Evolutionary conservation across 345 rosid species (phyloP).

Genomic region (Lagerstroemia speciosa): DNA sequence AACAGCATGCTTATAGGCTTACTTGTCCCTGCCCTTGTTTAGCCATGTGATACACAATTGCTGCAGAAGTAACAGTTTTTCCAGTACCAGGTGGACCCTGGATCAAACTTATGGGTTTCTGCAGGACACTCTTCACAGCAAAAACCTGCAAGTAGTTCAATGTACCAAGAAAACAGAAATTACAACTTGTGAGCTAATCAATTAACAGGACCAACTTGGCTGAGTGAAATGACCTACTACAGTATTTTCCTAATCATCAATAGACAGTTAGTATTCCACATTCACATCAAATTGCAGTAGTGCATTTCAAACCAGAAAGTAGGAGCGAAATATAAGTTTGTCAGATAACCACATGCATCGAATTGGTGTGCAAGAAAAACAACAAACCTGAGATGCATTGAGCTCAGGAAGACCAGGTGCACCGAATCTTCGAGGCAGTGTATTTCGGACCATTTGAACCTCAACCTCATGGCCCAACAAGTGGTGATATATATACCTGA

Average conservation of each 20-base stretch:
- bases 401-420: constrained; percentile 99
- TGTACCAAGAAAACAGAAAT: background rate
- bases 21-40: constrained; percentile 99
- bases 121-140: constrained; percentile 98
- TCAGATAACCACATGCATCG: background rate
- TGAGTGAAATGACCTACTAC: background rate
- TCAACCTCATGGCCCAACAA: constrained; percentile 98
- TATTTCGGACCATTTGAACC: constrained; percentile 86
- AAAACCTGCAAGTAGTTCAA: constrained; percentile 39
- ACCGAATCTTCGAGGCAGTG: constrained; percentile 92
- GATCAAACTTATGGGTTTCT: constrained; percentile 93
- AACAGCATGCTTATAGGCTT: constrained; percentile 3
- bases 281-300: background rate
- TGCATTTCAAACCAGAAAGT: background rate
- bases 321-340: background rate
- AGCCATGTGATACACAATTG: constrained; percentile 99
- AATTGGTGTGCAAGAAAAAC: background rate
- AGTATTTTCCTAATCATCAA: background rate
- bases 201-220: background rate
- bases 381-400: constrained; percentile 91
- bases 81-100: constrained; percentile 99
- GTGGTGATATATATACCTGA: constrained; percentile 91
- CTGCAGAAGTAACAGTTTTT: constrained; percentile 98
- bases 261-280: background rate
- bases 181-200: background rate